phyloP scores from a whole-genome alignment of 257 asterid genomes.

The Petunia axillaris region DNA sequence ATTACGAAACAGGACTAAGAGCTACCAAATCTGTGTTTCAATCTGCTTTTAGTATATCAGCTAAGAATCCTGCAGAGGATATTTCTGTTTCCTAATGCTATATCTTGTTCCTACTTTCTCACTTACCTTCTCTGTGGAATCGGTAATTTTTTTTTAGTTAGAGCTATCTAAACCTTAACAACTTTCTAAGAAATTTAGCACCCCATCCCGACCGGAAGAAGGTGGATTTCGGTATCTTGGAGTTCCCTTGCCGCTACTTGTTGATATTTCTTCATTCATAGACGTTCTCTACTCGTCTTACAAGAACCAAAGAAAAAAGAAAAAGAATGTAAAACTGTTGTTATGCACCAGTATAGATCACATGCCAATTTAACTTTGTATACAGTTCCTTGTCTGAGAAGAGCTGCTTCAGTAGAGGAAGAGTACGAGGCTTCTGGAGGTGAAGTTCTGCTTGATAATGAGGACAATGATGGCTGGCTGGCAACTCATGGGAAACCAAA shows the following conservation, averaged over 20 bases:
- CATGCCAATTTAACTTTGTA: slow-evolving; percentile 20
- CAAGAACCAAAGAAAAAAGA: background rate
- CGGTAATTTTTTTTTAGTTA: background rate
- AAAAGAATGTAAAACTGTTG: background rate
- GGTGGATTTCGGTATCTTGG: background rate
- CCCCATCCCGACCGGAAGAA: background rate
- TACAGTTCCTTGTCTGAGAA: slow-evolving; percentile 89
- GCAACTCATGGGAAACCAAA: slow-evolving; percentile 97
- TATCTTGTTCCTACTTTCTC: background rate
- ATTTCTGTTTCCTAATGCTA: background rate
- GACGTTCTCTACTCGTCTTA: slow-evolving; percentile 8
- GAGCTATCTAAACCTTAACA: background rate
- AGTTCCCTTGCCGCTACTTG: slow-evolving; percentile 4
- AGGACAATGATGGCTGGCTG: slow-evolving; percentile 95
- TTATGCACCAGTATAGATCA: background rate
- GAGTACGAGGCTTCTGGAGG: slow-evolving; percentile 99
- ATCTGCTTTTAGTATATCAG: background rate
- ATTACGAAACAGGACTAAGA: background rate
- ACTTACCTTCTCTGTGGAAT: background rate
- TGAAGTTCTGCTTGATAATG: slow-evolving; percentile 85
- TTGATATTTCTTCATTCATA: background rate
- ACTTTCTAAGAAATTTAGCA: slow-evolving; percentile 2
- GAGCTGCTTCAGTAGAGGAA: slow-evolving; percentile 95
- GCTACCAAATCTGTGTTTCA: background rate
- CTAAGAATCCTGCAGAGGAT: slow-evolving; percentile 1